Base-by-base conservation (phyloP, 371 early-diverging fungal species). In the Umbelopsis sp. region DNA sequence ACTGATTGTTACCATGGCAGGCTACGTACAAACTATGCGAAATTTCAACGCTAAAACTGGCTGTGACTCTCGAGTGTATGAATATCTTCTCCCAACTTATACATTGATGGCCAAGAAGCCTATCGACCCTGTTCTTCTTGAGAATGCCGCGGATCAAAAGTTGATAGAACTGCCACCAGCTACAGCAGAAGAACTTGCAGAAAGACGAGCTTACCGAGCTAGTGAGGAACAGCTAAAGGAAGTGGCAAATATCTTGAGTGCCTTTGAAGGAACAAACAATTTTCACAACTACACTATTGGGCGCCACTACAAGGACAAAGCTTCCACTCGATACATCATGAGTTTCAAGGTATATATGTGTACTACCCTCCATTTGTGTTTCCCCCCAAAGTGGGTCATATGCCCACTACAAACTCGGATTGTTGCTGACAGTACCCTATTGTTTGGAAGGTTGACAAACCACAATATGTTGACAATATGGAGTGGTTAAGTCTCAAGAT, bases 231-330 rank as follows among this genome's bases (percentile, higher is more conserved):
- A 80, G 63, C 76, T 95, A 22, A 82, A 85, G 51, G 76, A 72
- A 38, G 89, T 99, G 32, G 80, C 88, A 24, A 73, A 80, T 25
- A 90, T 92, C 29, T 80, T 99, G 70, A 72, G 74, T 1, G 74
- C 71, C 65, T 99, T 93, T 79, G 74, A 84, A 45, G 99, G 99
- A 32, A 96, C 98, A 5, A 91, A 96, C 74, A 94, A 97, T 64
- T 99, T 88, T 80, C 96, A 97, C 80, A 99, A 99, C 82, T 99
- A 95, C 78, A 99, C 99, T 0, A 87, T 94, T 45, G 87, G 88
- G 3, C 89, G 87, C 62, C 84, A 81, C 22, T 90, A 87, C 70
- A 86, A 87, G n/a, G 97, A 96, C 48, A 85, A 76, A 66, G 86
- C 89, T 65, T 85, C 92, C 37, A 87, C 87, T 50, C 91, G 99